Evolutionary conservation across 2,329 filamentous ascomycete genomes (phyloP).

Genomic region (Colletotrichum salicis): DNA sequence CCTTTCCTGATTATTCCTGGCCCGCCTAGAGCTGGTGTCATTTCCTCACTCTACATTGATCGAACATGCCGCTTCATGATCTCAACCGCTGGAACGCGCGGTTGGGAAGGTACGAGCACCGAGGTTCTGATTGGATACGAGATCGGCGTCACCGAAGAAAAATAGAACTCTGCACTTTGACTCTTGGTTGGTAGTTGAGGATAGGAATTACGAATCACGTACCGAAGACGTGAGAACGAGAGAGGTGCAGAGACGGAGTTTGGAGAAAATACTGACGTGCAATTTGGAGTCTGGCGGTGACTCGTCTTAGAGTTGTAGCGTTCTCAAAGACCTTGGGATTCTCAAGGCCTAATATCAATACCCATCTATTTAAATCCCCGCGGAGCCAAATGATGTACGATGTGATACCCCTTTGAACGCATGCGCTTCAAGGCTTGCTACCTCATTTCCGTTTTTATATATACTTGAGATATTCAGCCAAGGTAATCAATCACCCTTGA

Average conservation of each 20-base stretch:
- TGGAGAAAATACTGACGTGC: not conserved
- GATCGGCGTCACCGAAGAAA: constrained; percentile 61
- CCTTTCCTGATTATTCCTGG: constrained; percentile 98
- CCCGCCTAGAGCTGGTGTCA: constrained; percentile 83
- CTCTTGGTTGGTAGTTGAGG: not conserved
- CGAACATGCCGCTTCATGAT: constrained; percentile 91
- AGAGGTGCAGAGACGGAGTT: not conserved
- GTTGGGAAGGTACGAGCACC: constrained; percentile 92
- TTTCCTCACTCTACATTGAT: constrained; percentile 87
- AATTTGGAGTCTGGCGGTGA: not conserved
- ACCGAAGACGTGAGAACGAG: not conserved
- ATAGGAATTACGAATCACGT: not conserved
- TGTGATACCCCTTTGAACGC: not conserved
- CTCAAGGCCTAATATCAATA: constrained; percentile 1
- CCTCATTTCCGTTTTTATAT: not conserved
- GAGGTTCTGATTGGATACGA: constrained; percentile 96
- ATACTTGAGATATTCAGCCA: no score
- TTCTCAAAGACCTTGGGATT: not conserved
- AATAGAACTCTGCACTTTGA: constrained; percentile 1
- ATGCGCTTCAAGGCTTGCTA: not conserved
- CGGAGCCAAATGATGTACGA: not conserved
- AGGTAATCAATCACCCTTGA: no score
- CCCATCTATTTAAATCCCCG: not conserved
- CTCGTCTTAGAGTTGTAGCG: not conserved
- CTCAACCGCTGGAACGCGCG: constrained; percentile 88